Evolutionary conservation across 768 basidiomycete species (phyloP).

Genomic region (Tephrocybe rancida): DNA sequence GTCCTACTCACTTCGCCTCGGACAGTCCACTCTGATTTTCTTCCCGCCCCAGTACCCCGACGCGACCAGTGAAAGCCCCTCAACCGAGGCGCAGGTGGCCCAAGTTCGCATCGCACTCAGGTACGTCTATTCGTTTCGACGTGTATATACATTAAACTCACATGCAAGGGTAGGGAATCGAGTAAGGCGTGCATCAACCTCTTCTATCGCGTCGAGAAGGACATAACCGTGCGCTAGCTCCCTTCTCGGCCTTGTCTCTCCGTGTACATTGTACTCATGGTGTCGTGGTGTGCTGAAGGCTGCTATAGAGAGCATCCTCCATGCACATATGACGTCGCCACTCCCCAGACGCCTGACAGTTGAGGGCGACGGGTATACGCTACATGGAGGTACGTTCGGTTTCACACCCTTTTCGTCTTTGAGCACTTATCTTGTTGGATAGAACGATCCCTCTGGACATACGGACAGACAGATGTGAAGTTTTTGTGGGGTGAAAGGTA

Average conservation of each 20-base stretch:
- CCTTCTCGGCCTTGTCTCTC: not conserved
- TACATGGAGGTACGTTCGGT: slow-evolving; percentile 30
- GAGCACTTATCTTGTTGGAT: not conserved
- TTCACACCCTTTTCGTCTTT: not conserved
- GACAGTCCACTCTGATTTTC: slow-evolving; percentile 33
- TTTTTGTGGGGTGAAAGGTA: slow-evolving; percentile 30
- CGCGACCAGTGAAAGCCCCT: not conserved
- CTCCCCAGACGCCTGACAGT: slow-evolving; percentile 29
- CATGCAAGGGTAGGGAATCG: slow-evolving; percentile 13
- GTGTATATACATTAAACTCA: not conserved
- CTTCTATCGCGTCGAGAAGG: slow-evolving; percentile 32
- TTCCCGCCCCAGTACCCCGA: slow-evolving; percentile 24
- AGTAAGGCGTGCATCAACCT: slow-evolving; percentile 24
- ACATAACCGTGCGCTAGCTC: slow-evolving; percentile 34
- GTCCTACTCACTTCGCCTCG: slow-evolving; percentile 40
- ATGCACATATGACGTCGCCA: slow-evolving; percentile 29
- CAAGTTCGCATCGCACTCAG: slow-evolving; percentile 35
- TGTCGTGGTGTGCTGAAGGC: slow-evolving; percentile 20
- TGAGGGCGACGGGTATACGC: slow-evolving; percentile 28
- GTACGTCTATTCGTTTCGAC: slow-evolving; percentile 13
- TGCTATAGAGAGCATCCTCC: slow-evolving; percentile 33
- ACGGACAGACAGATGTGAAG: slow-evolving; percentile 25
- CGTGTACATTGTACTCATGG: not conserved
- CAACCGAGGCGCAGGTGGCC: slow-evolving; percentile 21
- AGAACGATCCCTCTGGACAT: slow-evolving; percentile 33